A percentile compares a stretch with the other conserved stretches of the same genome.
These are phyloP conservation scores for Kuraishia hungarica DNA, from an alignment of 805 yeast species.

Conservation along the genomic window DNA sequence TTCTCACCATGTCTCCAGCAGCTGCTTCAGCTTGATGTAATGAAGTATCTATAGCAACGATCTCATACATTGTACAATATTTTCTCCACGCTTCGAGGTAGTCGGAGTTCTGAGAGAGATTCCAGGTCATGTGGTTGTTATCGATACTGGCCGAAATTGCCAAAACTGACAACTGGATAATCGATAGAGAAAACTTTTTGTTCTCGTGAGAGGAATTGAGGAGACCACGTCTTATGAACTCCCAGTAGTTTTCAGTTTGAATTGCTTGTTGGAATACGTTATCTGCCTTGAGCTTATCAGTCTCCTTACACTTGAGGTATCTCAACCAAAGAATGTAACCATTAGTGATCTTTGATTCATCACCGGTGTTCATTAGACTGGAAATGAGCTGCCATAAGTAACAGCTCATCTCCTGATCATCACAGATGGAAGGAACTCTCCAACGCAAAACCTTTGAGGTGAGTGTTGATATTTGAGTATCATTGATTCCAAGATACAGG, in stretches of 20 bases:
- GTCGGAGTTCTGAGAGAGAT: conserved; percentile 14
- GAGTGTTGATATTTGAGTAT: neutral
- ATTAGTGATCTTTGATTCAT: neutral
- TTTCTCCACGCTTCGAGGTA: conserved; percentile 57
- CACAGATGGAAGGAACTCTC: conserved; percentile 1
- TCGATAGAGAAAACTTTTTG: conserved; percentile 59
- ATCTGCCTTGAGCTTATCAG: neutral
- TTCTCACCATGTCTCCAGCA: conserved; percentile 44
- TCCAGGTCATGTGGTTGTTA: conserved; percentile 36
- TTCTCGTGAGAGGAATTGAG: conserved; percentile 52
- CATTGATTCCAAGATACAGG: neutral
- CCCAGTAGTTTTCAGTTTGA: conserved; percentile 41
- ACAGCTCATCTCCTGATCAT: neutral
- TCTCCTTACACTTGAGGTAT: neutral
- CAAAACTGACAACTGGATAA: conserved; percentile 53
- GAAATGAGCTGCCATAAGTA: conserved; percentile 1
- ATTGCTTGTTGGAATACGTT: conserved; percentile 22
- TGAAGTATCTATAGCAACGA: conserved; percentile 77
- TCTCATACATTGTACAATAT: conserved; percentile 68
- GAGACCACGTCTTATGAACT: conserved; percentile 44
- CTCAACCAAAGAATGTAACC: conserved; percentile 3
- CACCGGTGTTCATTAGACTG: neutral
- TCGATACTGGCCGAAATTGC: conserved; percentile 26
- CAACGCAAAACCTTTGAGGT: neutral
- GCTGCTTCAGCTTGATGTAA: conserved; percentile 83